Evolutionary conservation across 768 basidiomycete species (phyloP), one percentile per base, ranked within the genome.

Genomic region (Psilocybe azurescens): DNA sequence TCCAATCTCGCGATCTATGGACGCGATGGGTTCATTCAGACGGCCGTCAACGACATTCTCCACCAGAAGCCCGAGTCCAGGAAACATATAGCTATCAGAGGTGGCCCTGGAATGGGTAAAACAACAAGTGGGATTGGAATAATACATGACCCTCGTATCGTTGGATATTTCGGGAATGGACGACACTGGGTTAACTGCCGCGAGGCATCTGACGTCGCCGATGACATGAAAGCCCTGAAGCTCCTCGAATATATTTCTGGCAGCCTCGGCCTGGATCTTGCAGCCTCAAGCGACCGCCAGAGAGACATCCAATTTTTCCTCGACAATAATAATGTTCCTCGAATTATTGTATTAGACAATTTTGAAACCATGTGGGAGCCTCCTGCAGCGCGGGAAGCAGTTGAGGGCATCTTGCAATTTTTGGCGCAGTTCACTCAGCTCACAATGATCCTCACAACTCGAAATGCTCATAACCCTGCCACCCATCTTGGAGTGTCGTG

Each of bases 141-240:
- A 18, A 56, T 56, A 2, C 53, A 61, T 18, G 41, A 62, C 39
- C 56, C 55, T 51, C 47, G 46, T 24, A 62, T 62, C n/a, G 28
- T 53, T 50, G 11, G 33, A 28, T 39, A 57, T 52, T 58, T 62
- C 41, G 56, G 49, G 24, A 52, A 58, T 3, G 61, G 56, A 13
- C 47, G 61, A 1, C 61, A 62, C 16, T 62, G 61, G 61, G 61
- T 62, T 28, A 18, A n/a, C 13, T 57, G 61, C 39, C 56, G 24
- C 20, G 28, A 61, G 51, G 55, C 60, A 28, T 50, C 49, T n/a
- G 48, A 46, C 56, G 32, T 57, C 11, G 18, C 28, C n/a, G 54
- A 61, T 36, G 32, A 53, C 29, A 11, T 44, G 9, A 56, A 56
- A n/a, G 54, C 39, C 7, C 16, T 28, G n/a, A 56, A 44, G 20